Conservation (phyloP, 495 filamentous ascomycete species). For the Penicillium egyptiacum region DNA sequence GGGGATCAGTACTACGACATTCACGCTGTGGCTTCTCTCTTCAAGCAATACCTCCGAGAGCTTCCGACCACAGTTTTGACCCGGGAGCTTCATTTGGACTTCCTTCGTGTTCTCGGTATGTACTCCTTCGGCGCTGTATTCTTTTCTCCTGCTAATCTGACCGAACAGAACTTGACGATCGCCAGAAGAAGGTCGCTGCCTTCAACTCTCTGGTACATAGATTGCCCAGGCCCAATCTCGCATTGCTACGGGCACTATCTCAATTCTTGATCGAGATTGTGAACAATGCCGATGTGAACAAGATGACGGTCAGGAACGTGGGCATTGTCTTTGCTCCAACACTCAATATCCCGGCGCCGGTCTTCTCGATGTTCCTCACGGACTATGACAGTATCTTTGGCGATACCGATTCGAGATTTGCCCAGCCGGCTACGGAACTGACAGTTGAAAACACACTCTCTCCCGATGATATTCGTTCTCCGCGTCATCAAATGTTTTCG, state of each 20-base stretch:
- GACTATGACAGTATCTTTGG: conserved; percentile 87
- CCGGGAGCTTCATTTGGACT: conserved; percentile 84
- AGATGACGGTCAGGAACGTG: conserved; percentile 97
- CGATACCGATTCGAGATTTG: conserved; percentile 31
- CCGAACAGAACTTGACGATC: conserved; percentile 60
- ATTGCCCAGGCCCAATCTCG: conserved; percentile 76
- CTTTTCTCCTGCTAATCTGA: conserved; percentile 15
- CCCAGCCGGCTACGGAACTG: conserved; percentile 39
- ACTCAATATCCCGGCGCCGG: conserved; percentile 91
- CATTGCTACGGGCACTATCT: conserved; percentile 78
- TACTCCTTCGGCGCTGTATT: background rate
- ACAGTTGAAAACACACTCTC: conserved; percentile 45
- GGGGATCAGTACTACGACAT: conserved; percentile 91
- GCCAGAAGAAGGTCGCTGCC: conserved; percentile 74
- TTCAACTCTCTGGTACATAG: conserved; percentile 81
- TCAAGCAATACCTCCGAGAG: conserved; percentile 93
- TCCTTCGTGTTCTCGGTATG: conserved; percentile 81
- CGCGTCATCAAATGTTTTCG: conserved; percentile 67
- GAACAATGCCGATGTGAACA: conserved; percentile 86
- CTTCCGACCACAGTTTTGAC: conserved; percentile 89
- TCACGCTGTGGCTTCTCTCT: conserved; percentile 89
- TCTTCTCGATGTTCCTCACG: conserved; percentile 90
- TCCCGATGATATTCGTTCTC: conserved; percentile 63
- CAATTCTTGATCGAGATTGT: conserved; percentile 86
- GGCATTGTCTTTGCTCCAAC: conserved; percentile 99